Conservation (phyloP, 2,329 filamentous ascomycete species). For the Emmonsiellopsis sp. region DNA sequence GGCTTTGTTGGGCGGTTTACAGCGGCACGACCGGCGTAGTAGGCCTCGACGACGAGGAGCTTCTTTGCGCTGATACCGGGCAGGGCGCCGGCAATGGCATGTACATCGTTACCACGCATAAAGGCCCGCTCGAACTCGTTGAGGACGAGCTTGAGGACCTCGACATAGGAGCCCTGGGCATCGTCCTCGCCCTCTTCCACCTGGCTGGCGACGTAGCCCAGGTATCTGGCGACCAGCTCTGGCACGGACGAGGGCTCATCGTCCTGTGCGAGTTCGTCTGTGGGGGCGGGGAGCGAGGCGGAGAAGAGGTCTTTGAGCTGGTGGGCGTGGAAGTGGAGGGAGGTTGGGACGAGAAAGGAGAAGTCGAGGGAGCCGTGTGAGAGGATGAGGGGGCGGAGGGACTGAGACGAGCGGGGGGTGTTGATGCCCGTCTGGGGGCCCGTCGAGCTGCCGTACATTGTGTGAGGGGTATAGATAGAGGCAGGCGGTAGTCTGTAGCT, state of each 20-base stretch:
- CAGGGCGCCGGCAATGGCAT: constrained; percentile 74
- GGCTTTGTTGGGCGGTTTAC: constrained; percentile 78
- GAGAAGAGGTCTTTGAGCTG: constrained; percentile 89
- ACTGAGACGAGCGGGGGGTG: constrained; percentile 87
- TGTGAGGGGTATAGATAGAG: constrained; percentile 21
- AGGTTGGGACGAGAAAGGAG: constrained; percentile 89
- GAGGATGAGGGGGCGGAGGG: constrained; percentile 82
- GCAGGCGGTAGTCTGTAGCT: not conserved
- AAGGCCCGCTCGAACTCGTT: constrained; percentile 97
- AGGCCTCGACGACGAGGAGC: constrained; percentile 76
- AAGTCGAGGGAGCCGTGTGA: constrained; percentile 92
- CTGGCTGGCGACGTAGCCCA: constrained; percentile 80
- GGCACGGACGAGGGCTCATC: constrained; percentile 95
- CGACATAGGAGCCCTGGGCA: constrained; percentile 76
- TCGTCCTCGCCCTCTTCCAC: constrained; percentile 91
- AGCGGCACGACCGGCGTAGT: constrained; percentile 81
- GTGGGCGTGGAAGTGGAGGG: constrained; percentile 89
- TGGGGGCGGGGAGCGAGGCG: constrained; percentile 75
- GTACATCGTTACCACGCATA: constrained; percentile 90
- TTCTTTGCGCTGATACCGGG: constrained; percentile 93
- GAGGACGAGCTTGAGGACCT: constrained; percentile 82
- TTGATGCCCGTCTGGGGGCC: constrained; percentile 93
- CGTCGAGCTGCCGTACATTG: constrained; percentile 75
- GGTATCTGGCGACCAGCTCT: constrained; percentile 87
- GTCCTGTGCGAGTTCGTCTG: constrained; percentile 94